Base-by-base conservation (phyloP, 208 protist genomes). In the Trypanosoma brucei region DNA sequence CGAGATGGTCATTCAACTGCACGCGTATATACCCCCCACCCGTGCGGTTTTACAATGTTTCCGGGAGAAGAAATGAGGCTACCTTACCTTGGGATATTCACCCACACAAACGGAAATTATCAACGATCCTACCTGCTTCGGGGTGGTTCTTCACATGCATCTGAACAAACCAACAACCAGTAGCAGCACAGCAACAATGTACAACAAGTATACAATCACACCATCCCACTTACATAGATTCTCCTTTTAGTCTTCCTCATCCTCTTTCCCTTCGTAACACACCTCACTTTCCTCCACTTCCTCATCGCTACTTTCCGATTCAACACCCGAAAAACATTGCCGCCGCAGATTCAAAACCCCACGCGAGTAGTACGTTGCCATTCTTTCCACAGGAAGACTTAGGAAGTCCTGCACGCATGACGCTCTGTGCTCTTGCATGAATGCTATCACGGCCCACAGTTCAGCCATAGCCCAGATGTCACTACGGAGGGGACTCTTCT, bases 391-490 rank as follows among this genome's bases (percentile, higher is more conserved):
- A 8, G 50, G 31, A 6, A 54, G 30, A 35, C 9, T 33, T 34
- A 54, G 11, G 30, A 35, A 54, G 50, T 54, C 50, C 31, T 54
- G 22, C 8, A 54, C 7, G 6, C 22, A 54, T n/a, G 31, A n/a
- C 30, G 6, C 50, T 33, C 50, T 31, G 50, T 54, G 11, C 9
- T n/a, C 11, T n/a, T 34, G 6, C n/a, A 54, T 7, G 50, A 33
- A 54, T 5, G 6, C 6, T 54, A 54, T 31, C 9, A 54, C 6
- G 11, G 22, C 50, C 6, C 8, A 35, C 31, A 54, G 0, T 54
- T 54, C 50, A n/a, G 22, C n/a, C 50, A 54, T 54, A 34, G 50
- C 6, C 50, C 50, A 54, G 7, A 54, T 54, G 50, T 54, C 50
- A n/a, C 6, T 7, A 34, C n/a, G 50, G n/a, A 31, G n/a, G 30